Base-by-base conservation (phyloP, 768 basidiomycete genomes). In the Amanita fuliginea region DNA sequence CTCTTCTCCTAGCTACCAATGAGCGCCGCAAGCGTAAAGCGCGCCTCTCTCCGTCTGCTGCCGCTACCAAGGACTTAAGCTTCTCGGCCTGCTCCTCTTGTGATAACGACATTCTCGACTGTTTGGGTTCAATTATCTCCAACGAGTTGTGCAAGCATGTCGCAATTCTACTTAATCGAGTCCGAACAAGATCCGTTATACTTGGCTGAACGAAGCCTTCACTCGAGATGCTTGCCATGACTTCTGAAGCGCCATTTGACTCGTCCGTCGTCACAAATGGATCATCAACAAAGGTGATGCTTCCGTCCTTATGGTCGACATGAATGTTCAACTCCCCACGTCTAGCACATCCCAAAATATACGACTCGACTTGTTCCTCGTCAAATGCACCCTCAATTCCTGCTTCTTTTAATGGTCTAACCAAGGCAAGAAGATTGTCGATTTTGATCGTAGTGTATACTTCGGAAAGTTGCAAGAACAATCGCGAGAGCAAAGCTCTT, bases 371-470 rank as follows among this genome's bases (percentile, higher is more conserved):
- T 61, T 85, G 81, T 53, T 84, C 81, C n/a, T 80, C 77, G 52
- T 85, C 80, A 64, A 80, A 86, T 35, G 71, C 66, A 3, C 71
- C 72, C 33, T 74, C 68, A 32, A 77, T 60, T 5, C 70, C 75
- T 2, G 70, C 69, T 10, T 76, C 77, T 47, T 74, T 75, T 16
- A 90, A 70, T 36, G 95, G 93, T 1, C 77, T 74, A 42, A 88
- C 85, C 49, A 99, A 81, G 16, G 79, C 71, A 40, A 90, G 74
- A 39, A 97, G 73, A 57, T 83, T 82, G 52, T 72, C 70, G 51
- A 97, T 78, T 55, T 80, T 83, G 70, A 97, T 81, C 10, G 85
- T 81, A 24, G 83, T 85, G 67, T 97, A 99, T 11, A 97, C 85
- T 64, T 96, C 86, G 1, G 90, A 84, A 33, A 99, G 82, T 62